These are phyloP conservation scores for Ceratocystis harringtonii DNA, from an alignment of 2,329 filamentous ascomycete species.

Conservation along the genomic window DNA sequence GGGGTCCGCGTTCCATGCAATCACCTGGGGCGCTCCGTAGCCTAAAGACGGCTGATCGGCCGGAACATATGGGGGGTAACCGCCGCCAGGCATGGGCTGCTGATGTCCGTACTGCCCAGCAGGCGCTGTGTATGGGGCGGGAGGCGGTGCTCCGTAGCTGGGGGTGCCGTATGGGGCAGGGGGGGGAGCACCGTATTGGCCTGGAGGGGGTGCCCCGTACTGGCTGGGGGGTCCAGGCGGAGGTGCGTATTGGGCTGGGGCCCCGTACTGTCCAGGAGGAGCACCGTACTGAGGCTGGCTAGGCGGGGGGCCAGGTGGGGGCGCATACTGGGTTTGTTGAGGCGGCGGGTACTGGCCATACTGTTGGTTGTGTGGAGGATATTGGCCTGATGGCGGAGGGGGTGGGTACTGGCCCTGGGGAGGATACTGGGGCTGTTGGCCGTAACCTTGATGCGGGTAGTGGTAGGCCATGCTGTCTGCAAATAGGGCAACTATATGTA, in stretches of 20 bases:
- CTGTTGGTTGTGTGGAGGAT: conserved; percentile 21
- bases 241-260: conserved; percentile 4
- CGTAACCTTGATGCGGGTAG: conserved; percentile 21
- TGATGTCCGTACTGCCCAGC: conserved; percentile 23
- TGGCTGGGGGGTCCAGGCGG: conserved; percentile 18
- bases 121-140: conserved; percentile 21
- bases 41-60: conserved; percentile 45
- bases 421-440: conserved; percentile 23
- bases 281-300: conserved; percentile 15
- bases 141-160: conserved; percentile 27
- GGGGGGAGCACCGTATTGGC: conserved; percentile 17
- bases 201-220: conserved; percentile 9
- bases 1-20: conserved; percentile 50
- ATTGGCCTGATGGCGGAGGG: conserved; percentile 21
- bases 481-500: not conserved
- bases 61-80: conserved; percentile 25
- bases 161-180: conserved; percentile 20
- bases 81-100: conserved; percentile 18
- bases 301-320: conserved; percentile 11
- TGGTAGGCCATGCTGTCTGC: conserved; percentile 12
- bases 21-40: conserved; percentile 57
- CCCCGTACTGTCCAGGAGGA: conserved; percentile 9
- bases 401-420: conserved; percentile 24
- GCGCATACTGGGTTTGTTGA: conserved; percentile 21
- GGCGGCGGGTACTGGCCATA: conserved; percentile 26